Percentiles rank a stretch among this genome's conserved stretches.
Conservation (phyloP, 192 early-diverging fungal species). For the Gryganskiella cystojenkinii region DNA sequence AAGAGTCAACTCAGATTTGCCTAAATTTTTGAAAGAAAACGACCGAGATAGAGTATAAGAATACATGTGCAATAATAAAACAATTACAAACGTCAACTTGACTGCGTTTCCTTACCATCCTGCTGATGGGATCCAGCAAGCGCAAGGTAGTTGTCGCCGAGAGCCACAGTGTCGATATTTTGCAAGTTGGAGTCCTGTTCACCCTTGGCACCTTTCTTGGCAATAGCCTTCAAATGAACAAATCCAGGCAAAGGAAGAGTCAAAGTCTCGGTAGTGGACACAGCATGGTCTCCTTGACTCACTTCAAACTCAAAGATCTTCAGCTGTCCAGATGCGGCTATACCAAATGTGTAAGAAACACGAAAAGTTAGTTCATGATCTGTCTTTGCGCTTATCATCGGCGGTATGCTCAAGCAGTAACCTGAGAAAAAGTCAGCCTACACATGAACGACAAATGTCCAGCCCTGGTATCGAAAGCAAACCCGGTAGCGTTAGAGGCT, state of each 20-base stretch:
- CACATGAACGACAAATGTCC: slow-evolving; percentile 51
- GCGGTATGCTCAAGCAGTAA: not conserved
- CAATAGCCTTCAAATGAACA: not conserved
- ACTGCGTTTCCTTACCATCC: slow-evolving; percentile 19
- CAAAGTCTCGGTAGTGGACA: slow-evolving; percentile 33
- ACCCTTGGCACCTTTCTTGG: slow-evolving; percentile 27
- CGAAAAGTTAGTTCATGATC: not conserved
- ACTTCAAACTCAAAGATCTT: slow-evolving; percentile 36
- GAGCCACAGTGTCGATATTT: slow-evolving; percentile 33
- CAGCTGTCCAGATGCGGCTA: slow-evolving; percentile 35
- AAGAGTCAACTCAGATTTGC: slow-evolving; percentile 50
- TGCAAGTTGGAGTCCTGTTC: slow-evolving; percentile 20
- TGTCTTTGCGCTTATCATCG: not conserved
- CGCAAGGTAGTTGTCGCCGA: slow-evolving; percentile 61
- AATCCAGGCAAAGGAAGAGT: slow-evolving; percentile 41
- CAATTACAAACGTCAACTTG: slow-evolving; percentile 7
- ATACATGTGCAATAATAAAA: slow-evolving; percentile 4
- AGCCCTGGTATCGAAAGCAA: slow-evolving; percentile 34
- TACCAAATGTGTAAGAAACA: not conserved
- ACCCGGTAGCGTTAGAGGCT: slow-evolving; percentile 23
- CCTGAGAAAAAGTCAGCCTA: slow-evolving; percentile 5
- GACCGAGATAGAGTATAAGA: not conserved
- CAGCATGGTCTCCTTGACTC: slow-evolving; percentile 10
- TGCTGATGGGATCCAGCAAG: slow-evolving; percentile 43
- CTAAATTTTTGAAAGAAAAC: not conserved